phyloP scores from a whole-genome alignment of 1,139 yeast genomes.

The Diutina sp. region DNA sequence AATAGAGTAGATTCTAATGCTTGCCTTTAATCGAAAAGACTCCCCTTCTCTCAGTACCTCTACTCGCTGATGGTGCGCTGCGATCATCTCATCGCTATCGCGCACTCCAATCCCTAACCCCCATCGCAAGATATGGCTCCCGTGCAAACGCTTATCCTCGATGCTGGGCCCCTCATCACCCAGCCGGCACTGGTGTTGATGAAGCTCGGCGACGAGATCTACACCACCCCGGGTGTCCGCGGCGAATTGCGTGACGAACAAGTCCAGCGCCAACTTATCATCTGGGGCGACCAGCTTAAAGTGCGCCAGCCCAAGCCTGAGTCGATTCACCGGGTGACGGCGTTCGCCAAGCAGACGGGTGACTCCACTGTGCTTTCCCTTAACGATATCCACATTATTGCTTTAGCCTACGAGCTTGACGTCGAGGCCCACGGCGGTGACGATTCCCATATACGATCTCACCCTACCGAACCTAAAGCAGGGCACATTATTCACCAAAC shows the following conservation, averaged over 20 bases:
- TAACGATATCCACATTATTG: constrained; percentile 87
- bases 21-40: too few species aligned
- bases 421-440: constrained; percentile 47
- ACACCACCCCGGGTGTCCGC: constrained; percentile 86
- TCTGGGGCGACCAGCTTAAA: constrained; percentile 60
- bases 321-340: constrained; percentile 50
- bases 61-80: not conserved
- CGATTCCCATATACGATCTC: constrained; percentile 11
- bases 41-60: too few species aligned
- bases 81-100: not conserved
- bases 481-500: constrained; percentile 22
- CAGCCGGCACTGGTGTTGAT: constrained; percentile 70
- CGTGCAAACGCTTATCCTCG: constrained; percentile 35
- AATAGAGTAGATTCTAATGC: too few species aligned
- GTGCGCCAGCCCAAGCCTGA: constrained; percentile 67
- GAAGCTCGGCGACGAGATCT: constrained; percentile 54
- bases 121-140: not conserved
- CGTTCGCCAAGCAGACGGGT: constrained; percentile 81
- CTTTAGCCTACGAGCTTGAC: constrained; percentile 82
- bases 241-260: constrained; percentile 79
- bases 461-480: not conserved
- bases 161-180: constrained; percentile 90
- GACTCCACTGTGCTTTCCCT: constrained; percentile 79
- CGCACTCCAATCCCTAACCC: not conserved
- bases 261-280: constrained; percentile 60